Evolutionary conservation across 495 filamentous ascomycete genomes (phyloP).

Genomic region (Tetracladium setigerum): DNA sequence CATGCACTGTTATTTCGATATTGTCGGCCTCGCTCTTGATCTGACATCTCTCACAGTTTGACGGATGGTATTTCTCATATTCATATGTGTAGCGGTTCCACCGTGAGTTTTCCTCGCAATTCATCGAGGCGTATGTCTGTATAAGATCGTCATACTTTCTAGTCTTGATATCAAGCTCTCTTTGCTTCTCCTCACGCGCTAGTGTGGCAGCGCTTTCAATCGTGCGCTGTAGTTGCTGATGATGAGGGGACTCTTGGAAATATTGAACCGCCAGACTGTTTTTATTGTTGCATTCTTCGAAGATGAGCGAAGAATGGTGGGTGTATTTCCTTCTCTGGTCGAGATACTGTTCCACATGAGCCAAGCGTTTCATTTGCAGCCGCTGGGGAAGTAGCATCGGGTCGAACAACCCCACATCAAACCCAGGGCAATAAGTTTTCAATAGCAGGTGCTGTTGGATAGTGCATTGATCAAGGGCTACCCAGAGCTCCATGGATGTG

Average conservation of each 20-base stretch:
- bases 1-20: constrained; percentile 44
- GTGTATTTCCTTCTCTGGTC: constrained; percentile 7
- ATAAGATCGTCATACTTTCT: constrained; percentile 33
- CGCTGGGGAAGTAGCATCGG: constrained; percentile 40
- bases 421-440: constrained; percentile 39
- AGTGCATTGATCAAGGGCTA: constrained; percentile 48
- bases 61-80: too few species aligned
- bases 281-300: too few species aligned
- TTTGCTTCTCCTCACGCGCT: constrained; percentile 21
- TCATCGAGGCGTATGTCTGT: constrained; percentile 1
- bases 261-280: constrained; percentile 46
- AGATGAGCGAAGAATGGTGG: constrained; percentile 1
- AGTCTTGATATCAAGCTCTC: too few species aligned
- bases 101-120: constrained; percentile 12
- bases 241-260: constrained; percentile 37
- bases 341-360: constrained; percentile 48
- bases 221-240: constrained; percentile 28
- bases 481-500: constrained; percentile 54
- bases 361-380: constrained; percentile 43
- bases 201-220: constrained; percentile 34
- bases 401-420: constrained; percentile 36
- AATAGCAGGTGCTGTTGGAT: constrained; percentile 33
- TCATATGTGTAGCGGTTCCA: too few species aligned
- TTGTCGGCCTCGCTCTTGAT: constrained; percentile 19
- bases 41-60: constrained; percentile 21